Base-by-base conservation (phyloP, 768 basidiomycete genomes). In the Leucocoprinus birnbaumii region DNA sequence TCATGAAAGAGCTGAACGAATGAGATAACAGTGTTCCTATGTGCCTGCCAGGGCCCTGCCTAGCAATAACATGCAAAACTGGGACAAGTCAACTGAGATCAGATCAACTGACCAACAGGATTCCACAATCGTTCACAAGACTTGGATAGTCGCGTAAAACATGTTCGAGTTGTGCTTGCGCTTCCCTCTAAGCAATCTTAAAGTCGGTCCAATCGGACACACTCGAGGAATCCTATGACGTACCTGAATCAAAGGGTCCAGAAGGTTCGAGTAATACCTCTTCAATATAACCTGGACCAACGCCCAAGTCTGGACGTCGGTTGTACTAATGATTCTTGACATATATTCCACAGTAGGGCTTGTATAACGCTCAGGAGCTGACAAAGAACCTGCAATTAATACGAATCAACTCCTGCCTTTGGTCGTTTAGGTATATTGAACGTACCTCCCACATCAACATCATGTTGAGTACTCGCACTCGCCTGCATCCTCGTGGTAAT, bases 201-300 rank as follows among this genome's bases (percentile, higher is more conserved):
- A 5, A 31, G 11, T 31, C 6, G 11, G 11, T 5, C 31, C 11
- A 31, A 5, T 31, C 11, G 11, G 11, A 11, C 6, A 31, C 31
- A 31, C 31, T 5, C 5, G 10, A 46, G 9, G 24, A 25, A 25
- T 16, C 14, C 27, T 21, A 25, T 14, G 3, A 31, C 40, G 18
- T 21, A 43, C 51, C 25, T 44, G 41, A 9, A 52, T 43, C 19
- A 52, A 13, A 10, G 13, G 9, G 5, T 44, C 26, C 18, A 13
- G 27, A 18, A 31, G 7, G 14, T 43, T 52, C 18, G 42, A 52
- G 21, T 52, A 52, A 43, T 43, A 52, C 19, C 41, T 43, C 48
- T 40, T 18, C 42, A 52, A 21, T 16, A 52, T 16, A 2, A 52
- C 27, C n/a, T 14, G 26, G 25, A 52, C 3, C 27, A 44, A 22